Evolutionary conservation across 2,329 filamentous ascomycete genomes (phyloP), one percentile per base, ranked within the genome.

Genomic region (Fusarium acutatum): DNA sequence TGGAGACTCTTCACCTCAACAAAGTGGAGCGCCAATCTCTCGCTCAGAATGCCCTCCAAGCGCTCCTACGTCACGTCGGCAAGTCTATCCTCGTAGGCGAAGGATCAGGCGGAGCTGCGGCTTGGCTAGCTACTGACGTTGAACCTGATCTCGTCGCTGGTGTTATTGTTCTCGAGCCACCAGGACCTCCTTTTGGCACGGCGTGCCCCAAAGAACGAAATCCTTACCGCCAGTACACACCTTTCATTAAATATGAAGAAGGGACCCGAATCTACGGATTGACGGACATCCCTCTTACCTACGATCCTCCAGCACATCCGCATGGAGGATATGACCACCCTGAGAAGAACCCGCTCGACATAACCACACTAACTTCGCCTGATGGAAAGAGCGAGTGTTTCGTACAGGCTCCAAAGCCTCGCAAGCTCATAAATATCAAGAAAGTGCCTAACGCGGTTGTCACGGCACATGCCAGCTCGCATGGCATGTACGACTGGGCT

Each of bases 401-500:
- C 37, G 24, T 81, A 43, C 78, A 79, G 50, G 53, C 8, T 13
- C 32, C 24, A 9, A 47, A 63, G 8, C 66, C 76, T 13, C 83
- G 84, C 26, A 79, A 84, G 71, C 80, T 92, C 20, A 76, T 79
- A 11, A 86, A 90, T 37, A 78, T 92, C 13, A 75, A 78, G 5
- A 81, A 82, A 22, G 81, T 89, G 11, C 85, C 84, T 0, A 84
- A 87, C 10, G 78, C 88, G 4, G 69, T 90, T 22, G 74, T 89
- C 32, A 90, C 88, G 0, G 81, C 82, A 0, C 86, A 90, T 63
- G 85, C 89, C 7, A 87, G 86, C 58, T 85, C 83, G n/a, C 89
- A 91, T 77, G 80, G 82, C 6, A 78, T 81, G 15, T 91, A 87
- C 67, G 89, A 91, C 72, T 86, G 87, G 78, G 88, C 87, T 40